Evolutionary conservation across 768 basidiomycete species (phyloP), one percentile per base, ranked within the genome.

Genomic region (Hydnomerulius pinastri): DNA sequence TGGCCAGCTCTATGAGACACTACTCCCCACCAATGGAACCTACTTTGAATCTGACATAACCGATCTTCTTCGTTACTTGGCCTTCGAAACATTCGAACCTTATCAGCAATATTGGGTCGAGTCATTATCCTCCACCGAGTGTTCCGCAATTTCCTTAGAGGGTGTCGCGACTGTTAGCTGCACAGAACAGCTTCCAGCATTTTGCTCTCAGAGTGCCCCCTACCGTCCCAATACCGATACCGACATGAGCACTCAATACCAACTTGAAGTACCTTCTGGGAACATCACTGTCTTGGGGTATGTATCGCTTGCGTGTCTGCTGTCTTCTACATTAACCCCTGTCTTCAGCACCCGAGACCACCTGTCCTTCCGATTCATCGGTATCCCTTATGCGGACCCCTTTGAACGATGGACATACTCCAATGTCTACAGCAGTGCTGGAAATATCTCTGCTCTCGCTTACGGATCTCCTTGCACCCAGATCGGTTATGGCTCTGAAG

Each of bases 341-440:
- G n/a, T 37, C n/a, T 20, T 21, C 36, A 77, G 76, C 0, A 74
- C 69, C 35, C 77, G 78, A 17, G 78, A 79, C 55, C 72, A 73
- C 29, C 61, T 73, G 0, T 75, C 76, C 2, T 80, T 81, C 67
- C 70, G 75, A 15, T 80, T 82, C 69, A 60, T 78, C 11, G 79
- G 79, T 11, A 75, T 82, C 35, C 78, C 75, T 0, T 80, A 75
- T 51, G 76, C 77, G 4, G 63, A 77, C 48, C 72, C 73, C 4
- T 46, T 54, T 15, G 47, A 71, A 37, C 69, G 77, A 3, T 80
- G 75, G 58, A 65, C 69, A 12, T 76, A 80, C 60, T 76, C 79
- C 2, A 63, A 57, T 2, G 43, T 66, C 4, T 71, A 63, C 55
- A 64, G 40, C 50, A 60, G 20, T 50, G 62, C 64, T 5, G 69